phyloP scores from a whole-genome alignment of 148 eudicot genomes.

The Vaccinium darrowii region DNA sequence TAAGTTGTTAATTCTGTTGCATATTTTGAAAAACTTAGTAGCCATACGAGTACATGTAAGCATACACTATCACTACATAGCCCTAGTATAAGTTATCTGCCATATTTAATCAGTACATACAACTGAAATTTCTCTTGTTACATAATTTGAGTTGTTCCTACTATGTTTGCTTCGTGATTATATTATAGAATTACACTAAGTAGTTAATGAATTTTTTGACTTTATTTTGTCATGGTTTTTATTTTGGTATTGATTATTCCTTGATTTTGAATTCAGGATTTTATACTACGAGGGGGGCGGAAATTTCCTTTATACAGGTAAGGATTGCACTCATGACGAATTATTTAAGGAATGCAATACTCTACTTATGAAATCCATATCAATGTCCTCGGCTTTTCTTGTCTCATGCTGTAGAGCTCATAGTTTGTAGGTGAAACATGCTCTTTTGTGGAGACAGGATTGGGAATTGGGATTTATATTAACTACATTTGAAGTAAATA shows the following conservation, averaged over 20 bases:
- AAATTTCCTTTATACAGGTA: constrained; percentile 88
- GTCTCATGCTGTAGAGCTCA: neutral
- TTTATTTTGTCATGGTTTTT: neutral
- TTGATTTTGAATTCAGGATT: constrained; percentile 55
- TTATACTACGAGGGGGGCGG: constrained; percentile 77
- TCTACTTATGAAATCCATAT: neutral
- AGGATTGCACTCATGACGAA: neutral
- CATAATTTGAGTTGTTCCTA: neutral
- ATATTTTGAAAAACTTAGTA: neutral
- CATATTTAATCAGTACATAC: neutral
- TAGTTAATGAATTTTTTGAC: neutral
- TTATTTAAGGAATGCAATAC: neutral
- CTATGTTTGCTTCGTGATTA: neutral
- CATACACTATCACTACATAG: neutral
- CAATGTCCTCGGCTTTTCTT: neutral
- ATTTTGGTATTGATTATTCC: constrained; percentile 21
- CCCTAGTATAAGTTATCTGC: neutral
- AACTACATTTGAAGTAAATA: neutral
- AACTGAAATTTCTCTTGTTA: neutral
- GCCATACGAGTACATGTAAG: neutral
- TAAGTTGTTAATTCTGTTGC: neutral
- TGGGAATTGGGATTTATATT: neutral
- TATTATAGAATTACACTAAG: neutral
- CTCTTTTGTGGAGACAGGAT: neutral
- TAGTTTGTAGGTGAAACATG: neutral